phyloP scores from a whole-genome alignment of 768 basidiomycete species.

The Leccinum obscurum region DNA sequence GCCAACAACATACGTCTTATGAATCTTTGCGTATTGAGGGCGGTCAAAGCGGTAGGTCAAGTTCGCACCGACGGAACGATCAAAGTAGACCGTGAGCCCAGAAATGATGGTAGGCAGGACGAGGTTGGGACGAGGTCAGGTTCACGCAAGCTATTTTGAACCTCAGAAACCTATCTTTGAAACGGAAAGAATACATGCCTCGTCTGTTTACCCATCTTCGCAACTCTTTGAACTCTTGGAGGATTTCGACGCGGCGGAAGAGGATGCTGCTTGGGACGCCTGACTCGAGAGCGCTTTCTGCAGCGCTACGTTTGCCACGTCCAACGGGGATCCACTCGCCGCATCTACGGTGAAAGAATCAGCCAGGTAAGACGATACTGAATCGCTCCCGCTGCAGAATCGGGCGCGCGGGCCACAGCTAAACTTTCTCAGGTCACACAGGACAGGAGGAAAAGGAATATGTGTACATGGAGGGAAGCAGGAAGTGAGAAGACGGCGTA shows the following conservation, averaged over 20 bases:
- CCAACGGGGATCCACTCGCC: conserved; percentile 71
- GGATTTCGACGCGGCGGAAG: conserved; percentile 53
- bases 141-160: conserved; percentile 56
- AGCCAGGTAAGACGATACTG: background rate
- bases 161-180: background rate
- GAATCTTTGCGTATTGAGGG: conserved; percentile 83
- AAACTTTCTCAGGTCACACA: too few species aligned
- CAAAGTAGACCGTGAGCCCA: conserved; percentile 89
- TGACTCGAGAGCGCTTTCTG: conserved; percentile 67
- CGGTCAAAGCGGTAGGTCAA: conserved; percentile 94
- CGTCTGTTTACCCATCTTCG: conserved; percentile 42
- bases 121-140: conserved; percentile 41
- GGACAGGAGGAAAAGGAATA: background rate
- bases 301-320: conserved; percentile 67
- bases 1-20: conserved; percentile 72
- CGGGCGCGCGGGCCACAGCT: background rate
- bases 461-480: background rate
- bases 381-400: background rate
- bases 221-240: conserved; percentile 74
- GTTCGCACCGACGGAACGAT: conserved; percentile 85
- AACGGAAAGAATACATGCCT: conserved; percentile 36
- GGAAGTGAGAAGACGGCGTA: background rate
- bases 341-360: conserved; percentile 4
- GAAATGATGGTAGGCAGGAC: conserved; percentile 80
- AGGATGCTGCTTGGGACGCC: conserved; percentile 40